These are phyloP conservation scores for Teratosphaeria pseudoeucalypti DNA, from an alignment of 2,329 filamentous ascomycete species.

Conservation along the genomic window DNA sequence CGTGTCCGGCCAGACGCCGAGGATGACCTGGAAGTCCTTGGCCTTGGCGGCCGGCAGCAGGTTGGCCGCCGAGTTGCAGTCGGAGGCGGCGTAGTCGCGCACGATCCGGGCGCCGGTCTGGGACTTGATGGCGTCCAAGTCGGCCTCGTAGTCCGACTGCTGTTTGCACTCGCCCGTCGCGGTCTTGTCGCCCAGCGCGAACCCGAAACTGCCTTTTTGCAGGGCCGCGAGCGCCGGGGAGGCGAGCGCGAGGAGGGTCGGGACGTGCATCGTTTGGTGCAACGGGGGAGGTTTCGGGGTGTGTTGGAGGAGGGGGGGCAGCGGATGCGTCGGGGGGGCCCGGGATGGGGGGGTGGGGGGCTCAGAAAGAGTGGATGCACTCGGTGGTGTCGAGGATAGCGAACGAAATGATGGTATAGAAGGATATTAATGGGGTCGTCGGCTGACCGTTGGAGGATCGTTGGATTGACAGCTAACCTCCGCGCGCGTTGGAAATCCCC, in stretches of 20 bases:
- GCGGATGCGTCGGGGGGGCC: not conserved
- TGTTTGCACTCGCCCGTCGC: constrained; percentile 52
- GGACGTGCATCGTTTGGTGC: not conserved
- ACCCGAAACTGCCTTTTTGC: constrained; percentile 44
- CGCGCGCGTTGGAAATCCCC: not conserved
- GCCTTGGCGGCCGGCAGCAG: constrained; percentile 56
- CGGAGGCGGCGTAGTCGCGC: constrained; percentile 55
- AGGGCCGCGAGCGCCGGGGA: not conserved
- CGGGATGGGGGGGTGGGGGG: not conserved
- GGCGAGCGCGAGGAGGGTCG: not conserved
- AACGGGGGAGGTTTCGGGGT: too few species aligned
- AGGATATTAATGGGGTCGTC: not conserved
- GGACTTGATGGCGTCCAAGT: constrained; percentile 51
- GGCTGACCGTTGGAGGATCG: not conserved
- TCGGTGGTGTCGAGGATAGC: not conserved
- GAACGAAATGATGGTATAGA: not conserved
- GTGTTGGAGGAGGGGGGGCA: not conserved
- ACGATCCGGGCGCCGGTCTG: constrained; percentile 46
- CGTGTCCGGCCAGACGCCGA: constrained; percentile 58
- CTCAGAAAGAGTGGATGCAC: not conserved
- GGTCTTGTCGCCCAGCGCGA: constrained; percentile 56
- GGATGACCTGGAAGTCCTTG: constrained; percentile 56
- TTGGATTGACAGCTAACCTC: not conserved
- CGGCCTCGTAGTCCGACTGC: constrained; percentile 50
- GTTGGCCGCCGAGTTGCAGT: constrained; percentile 54